Evolutionary conservation across 768 basidiomycete species (phyloP).

Genomic region (Trametes punicea): DNA sequence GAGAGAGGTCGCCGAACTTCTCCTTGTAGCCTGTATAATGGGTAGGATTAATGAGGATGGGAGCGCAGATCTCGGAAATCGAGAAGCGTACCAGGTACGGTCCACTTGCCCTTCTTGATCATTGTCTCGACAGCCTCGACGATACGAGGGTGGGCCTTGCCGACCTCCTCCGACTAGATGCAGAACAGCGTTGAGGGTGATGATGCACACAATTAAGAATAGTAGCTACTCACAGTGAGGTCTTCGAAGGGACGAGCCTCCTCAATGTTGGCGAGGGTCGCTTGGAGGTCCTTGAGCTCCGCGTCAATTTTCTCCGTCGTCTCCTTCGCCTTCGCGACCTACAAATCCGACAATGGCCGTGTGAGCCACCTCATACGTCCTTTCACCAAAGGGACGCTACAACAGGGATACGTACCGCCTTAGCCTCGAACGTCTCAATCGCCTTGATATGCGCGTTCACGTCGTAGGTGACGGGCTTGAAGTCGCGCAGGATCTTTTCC

Average conservation of each 20-base stretch:
- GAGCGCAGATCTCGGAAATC: background rate
- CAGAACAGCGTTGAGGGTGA: background rate
- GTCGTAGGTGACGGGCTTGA: constrained; percentile 96
- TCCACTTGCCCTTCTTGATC: constrained; percentile 98
- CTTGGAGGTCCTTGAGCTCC: constrained; percentile 88
- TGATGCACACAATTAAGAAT: background rate
- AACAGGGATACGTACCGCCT: constrained; percentile 65
- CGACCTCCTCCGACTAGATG: constrained; percentile 79
- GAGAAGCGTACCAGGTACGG: constrained; percentile 76
- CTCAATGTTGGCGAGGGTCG: constrained; percentile 95
- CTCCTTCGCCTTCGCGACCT: constrained; percentile 88
- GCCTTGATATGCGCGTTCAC: constrained; percentile 86
- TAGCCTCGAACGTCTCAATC: constrained; percentile 94
- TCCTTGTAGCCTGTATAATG: constrained; percentile 75
- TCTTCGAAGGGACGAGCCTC: constrained; percentile 97
- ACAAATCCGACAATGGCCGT: background rate
- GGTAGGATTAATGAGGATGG: constrained; percentile 2
- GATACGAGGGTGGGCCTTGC: constrained; percentile 90
- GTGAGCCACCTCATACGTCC: background rate
- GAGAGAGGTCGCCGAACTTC: constrained; percentile 93
- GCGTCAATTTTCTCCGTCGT: constrained; percentile 87
- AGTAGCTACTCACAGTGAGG: constrained; percentile 69
- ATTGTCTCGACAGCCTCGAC: constrained; percentile 88
- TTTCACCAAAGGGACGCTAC: background rate
- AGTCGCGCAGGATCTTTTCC: constrained; percentile 82